Percentiles rank a stretch among this genome's conserved stretches.
phyloP scores from a whole-genome alignment of 2,329 filamentous ascomycete species.

The Clarireedia hainanense region DNA sequence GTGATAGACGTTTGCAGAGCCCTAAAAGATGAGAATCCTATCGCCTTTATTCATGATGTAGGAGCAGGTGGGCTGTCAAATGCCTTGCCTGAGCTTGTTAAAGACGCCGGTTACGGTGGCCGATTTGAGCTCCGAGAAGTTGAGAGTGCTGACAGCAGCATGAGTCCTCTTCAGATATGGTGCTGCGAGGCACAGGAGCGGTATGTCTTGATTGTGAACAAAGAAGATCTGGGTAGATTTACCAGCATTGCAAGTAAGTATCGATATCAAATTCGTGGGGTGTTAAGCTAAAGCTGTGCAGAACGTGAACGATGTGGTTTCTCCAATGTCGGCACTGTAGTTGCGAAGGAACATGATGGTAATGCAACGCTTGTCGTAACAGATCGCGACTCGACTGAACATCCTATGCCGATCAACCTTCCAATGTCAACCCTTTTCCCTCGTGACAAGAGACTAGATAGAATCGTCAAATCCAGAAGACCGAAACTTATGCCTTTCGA shows the following conservation, averaged over 20 bases:
- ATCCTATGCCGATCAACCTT: conserved; percentile 76
- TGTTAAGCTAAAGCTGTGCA: conserved; percentile 20
- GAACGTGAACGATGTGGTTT: conserved; percentile 85
- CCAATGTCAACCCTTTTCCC: conserved; percentile 86
- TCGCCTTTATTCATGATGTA: conserved; percentile 95
- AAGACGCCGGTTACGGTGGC: conserved; percentile 85
- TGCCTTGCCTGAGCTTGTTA: conserved; percentile 80
- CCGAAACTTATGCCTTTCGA: conserved; percentile 65
- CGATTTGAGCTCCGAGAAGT: conserved; percentile 92
- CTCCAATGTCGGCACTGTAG: conserved; percentile 79
- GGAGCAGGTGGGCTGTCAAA: conserved; percentile 82
- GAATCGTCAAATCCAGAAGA: conserved; percentile 63
- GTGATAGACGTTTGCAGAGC: conserved; percentile 92
- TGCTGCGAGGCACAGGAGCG: conserved; percentile 95
- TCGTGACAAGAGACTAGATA: conserved; percentile 73
- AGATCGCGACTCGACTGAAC: conserved; percentile 68
- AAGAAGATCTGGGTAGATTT: conserved; percentile 72
- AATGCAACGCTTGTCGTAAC: conserved; percentile 69
- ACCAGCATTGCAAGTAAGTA: conserved; percentile 50
- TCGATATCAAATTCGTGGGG: not conserved
- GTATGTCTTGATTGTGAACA: conserved; percentile 85
- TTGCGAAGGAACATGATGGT: conserved; percentile 51
- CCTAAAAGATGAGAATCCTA: conserved; percentile 77
- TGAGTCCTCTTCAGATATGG: conserved; percentile 97
- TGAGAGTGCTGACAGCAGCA: conserved; percentile 79